These are phyloP conservation scores for Linanthus parryae DNA, from an alignment of 148 eudicot species.

Conservation along the genomic window DNA sequence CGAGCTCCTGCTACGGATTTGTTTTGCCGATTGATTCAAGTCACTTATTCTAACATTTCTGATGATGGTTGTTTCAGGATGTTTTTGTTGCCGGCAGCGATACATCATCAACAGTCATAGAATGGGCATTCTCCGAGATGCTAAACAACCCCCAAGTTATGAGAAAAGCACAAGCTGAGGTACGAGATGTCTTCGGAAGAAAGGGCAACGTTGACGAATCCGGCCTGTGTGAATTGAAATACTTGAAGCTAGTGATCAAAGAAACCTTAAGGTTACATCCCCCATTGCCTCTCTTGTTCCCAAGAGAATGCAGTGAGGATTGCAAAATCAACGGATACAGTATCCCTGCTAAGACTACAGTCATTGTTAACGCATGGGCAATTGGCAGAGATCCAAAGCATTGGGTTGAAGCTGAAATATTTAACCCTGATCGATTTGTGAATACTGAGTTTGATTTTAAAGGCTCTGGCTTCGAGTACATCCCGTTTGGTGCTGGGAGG, in stretches of 20 bases:
- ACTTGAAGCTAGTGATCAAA: constrained; percentile 45
- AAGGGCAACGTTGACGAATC: constrained; percentile 25
- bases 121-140: constrained; percentile 61
- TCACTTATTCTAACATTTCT: too few relatives aligned
- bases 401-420: constrained; percentile 50
- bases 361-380: constrained; percentile 51
- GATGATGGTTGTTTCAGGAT: too few relatives aligned
- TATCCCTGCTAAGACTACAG: constrained; percentile 38
- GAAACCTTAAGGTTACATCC: constrained; percentile 53
- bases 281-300: constrained; percentile 48
- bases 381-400: constrained; percentile 47
- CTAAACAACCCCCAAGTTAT: constrained; percentile 32
- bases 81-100: constrained; percentile 63
- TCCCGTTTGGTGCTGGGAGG: constrained; percentile 71
- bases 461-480: constrained; percentile 55
- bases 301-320: constrained; percentile 45
- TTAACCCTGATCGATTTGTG: constrained; percentile 45
- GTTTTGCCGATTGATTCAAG: too few relatives aligned
- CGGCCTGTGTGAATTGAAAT: constrained; percentile 38
- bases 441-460: constrained; percentile 35
- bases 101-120: constrained; percentile 38
- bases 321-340: constrained; percentile 29
- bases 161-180: constrained; percentile 47
- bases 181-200: constrained; percentile 25
- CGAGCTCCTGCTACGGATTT: neutral